Conservation (phyloP, 202 grass and related monocot genomes). For the Saccharum hybrid region DNA sequence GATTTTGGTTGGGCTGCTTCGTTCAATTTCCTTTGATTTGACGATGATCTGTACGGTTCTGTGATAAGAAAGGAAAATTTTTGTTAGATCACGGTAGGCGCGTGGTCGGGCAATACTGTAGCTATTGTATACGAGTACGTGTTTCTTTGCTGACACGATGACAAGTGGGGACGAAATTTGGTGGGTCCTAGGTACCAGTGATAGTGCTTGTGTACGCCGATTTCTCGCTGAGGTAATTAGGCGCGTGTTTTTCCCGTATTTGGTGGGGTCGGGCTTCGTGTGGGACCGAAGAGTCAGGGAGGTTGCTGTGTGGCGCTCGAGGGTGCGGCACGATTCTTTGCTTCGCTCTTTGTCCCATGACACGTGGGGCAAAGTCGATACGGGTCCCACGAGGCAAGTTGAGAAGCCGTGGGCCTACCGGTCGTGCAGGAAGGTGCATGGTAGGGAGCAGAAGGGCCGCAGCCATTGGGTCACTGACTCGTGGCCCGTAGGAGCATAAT, state of each 20-base stretch:
- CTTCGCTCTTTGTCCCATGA: too few relatives aligned
- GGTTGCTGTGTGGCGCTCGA: neutral
- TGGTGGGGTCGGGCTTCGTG: neutral
- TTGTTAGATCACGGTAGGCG: neutral
- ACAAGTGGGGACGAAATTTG: neutral
- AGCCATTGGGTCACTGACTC: neutral
- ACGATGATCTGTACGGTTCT: neutral
- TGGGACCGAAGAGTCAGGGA: neutral
- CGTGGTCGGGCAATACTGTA: neutral
- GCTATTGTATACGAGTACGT: neutral
- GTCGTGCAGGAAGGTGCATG: neutral
- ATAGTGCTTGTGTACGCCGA: rapidly evolving
- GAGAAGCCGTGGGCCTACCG: neutral
- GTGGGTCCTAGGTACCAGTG: neutral
- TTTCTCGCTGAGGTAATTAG: neutral
- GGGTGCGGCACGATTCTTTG: neutral
- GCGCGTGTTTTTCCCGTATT: neutral
- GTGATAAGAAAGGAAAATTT: neutral
- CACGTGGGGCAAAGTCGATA: too few relatives aligned
- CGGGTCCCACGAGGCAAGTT: too few relatives aligned
- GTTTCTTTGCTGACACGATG: neutral
- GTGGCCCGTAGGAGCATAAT: neutral
- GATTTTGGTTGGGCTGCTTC: slow-evolving; percentile 31
- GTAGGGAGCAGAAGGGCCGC: neutral
- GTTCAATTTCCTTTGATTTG: neutral